phyloP scores from a whole-genome alignment of 2,329 filamentous ascomycete genomes.

The Stagonosporopsis tanaceti region DNA sequence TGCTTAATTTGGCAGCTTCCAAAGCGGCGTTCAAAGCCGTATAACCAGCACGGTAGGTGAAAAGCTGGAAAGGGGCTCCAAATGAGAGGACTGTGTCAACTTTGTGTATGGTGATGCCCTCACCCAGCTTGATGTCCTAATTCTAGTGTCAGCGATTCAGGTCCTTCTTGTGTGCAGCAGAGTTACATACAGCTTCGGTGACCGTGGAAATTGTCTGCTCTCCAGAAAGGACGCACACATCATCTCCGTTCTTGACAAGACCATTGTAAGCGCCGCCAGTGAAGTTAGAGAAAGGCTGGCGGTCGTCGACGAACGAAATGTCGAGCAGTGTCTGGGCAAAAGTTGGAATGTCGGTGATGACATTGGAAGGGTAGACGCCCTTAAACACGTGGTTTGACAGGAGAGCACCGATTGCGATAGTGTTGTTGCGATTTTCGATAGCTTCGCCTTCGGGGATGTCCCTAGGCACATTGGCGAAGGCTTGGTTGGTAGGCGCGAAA shows the following conservation, averaged over 20 bases:
- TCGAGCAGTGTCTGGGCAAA: conserved; percentile 60
- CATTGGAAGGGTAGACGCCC: conserved; percentile 54
- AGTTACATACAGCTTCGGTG: conserved; percentile 53
- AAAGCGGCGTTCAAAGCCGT: conserved; percentile 33
- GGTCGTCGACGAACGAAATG: conserved; percentile 48
- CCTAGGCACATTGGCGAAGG: conserved; percentile 45
- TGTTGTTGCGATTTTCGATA: conserved; percentile 44
- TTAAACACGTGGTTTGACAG: conserved; percentile 66
- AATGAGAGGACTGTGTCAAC: conserved; percentile 38
- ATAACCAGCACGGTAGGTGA: conserved; percentile 38
- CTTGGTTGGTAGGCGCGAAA: conserved; percentile 64
- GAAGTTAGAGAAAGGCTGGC: conserved; percentile 62
- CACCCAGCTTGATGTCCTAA: conserved; percentile 37
- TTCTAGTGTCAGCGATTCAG: not conserved
- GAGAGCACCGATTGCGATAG: conserved; percentile 53
- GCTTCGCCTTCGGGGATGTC: conserved; percentile 37
- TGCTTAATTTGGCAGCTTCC: conserved; percentile 29
- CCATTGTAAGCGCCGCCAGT: conserved; percentile 66
- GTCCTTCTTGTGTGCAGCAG: not conserved
- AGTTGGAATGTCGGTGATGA: conserved; percentile 48
- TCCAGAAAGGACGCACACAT: conserved; percentile 61
- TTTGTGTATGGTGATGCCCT: conserved; percentile 40
- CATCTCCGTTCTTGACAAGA: conserved; percentile 50
- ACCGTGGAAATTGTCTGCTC: conserved; percentile 59
- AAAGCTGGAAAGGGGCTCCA: conserved; percentile 38